Evolutionary conservation across 2,329 filamentous ascomycete species (phyloP), one percentile per base, ranked within the genome.

Genomic region (Epichloe sibirici): DNA sequence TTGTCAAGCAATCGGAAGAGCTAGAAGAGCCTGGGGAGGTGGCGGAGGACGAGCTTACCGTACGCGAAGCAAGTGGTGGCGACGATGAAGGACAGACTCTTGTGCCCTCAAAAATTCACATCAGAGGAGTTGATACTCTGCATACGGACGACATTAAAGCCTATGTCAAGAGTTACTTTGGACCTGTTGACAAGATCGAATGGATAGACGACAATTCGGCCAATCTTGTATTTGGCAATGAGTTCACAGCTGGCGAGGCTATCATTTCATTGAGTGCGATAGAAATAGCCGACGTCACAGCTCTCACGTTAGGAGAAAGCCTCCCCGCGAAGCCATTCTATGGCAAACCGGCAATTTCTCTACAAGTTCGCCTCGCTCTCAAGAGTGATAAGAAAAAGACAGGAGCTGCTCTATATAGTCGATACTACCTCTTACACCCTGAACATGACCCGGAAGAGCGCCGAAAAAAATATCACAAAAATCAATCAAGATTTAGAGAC

Each of bases 191-290:
- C 52, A 77, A 79, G 56, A 75, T 96, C 57, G 90, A 97, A 70
- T 98, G 93, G 93, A 89, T 98, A 58, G 88, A 97, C 66, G 93
- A 98, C 67, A 83, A 81, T 6, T 91, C 89, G 0, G 88, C 89
- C 56, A 97, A 97, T 65, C 74, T 96, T 51, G 69, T 95, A 50
- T 97, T 93, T 70, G 73, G 70, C 40, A 75, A 75, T 6, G 73
- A 80, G 13, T 63, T 67, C 25, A 64, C 66, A 6, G 80, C 80
- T 2, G 69, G 73, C 17, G 74, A 79, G 46, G 82, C 81, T 17
- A 68, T 85, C 21, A 61, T 70, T 28, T 72, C 78, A 6, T 72
- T 85, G 31, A 71, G 75, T 52, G 69, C 71, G 17, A 66, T 78
- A 17, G 67, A 79, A 57, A 68, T 82, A 55, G 65, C 73, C 55